phyloP scores from a whole-genome alignment of 2,329 filamentous ascomycete genomes.

The Cyphellophora europaea region DNA sequence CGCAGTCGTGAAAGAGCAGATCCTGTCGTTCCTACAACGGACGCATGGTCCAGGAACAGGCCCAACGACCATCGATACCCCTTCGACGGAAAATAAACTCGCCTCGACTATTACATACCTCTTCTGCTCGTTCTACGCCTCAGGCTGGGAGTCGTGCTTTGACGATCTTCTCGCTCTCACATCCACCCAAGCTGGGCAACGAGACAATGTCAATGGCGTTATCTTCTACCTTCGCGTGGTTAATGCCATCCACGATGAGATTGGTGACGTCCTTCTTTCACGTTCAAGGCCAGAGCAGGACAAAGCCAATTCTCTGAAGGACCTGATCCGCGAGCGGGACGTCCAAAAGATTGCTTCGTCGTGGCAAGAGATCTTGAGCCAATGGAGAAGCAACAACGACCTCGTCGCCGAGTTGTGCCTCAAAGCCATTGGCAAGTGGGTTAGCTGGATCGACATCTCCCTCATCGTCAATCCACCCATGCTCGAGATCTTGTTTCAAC shows the following conservation, averaged over 20 bases:
- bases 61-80: constrained; percentile 54
- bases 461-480: constrained; percentile 85
- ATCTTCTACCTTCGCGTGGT: constrained; percentile 83
- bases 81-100: constrained; percentile 87
- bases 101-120: constrained; percentile 92
- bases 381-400: constrained; percentile 64
- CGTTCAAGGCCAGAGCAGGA: constrained; percentile 71
- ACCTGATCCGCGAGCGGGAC: constrained; percentile 76
- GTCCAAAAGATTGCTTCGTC: constrained; percentile 79
- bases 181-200: constrained; percentile 48
- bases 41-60: constrained; percentile 53
- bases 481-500: constrained; percentile 73
- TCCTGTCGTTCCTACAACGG: constrained; percentile 71
- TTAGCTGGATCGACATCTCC: constrained; percentile 96
- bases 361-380: constrained; percentile 82
- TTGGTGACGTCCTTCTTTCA: constrained; percentile 81
- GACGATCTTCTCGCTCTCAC: constrained; percentile 80
- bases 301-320: constrained; percentile 82
- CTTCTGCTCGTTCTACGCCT: constrained; percentile 77
- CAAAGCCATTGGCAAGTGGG: constrained; percentile 90
- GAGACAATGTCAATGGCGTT: constrained; percentile 66
- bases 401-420: constrained; percentile 76
- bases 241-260: constrained; percentile 89
- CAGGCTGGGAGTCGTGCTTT: constrained; percentile 81
- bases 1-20: constrained; percentile 64